Base-by-base conservation (phyloP, 306 rosid species). In the Geum urbanum region DNA sequence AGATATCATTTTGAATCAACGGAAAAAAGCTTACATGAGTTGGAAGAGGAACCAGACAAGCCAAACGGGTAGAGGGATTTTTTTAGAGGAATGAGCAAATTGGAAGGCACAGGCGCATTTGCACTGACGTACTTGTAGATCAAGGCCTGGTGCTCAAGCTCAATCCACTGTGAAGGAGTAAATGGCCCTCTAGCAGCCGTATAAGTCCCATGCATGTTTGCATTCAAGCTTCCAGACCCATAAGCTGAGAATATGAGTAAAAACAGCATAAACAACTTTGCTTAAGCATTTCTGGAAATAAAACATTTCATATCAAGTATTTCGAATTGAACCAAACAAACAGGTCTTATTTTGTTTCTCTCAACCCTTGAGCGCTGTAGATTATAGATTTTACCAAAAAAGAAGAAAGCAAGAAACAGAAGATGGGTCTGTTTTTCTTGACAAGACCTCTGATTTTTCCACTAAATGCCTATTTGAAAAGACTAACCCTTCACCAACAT, bases 91-190 rank as follows among this genome's bases (percentile, higher is more conserved):
- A 71, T 67, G 62, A 84, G 84, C 63, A 84, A 72, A 81, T 81
- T 76, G 47, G 88, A 79, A 9, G 88, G 86, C 16, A 84, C 82
- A 46, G 86, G 76, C 65, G 79, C 84, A 74, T 81, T 81, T 51
- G 80, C 74, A 67, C 80, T 73, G 70, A 84, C 68, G 73, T 81
- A 81, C 79, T 84, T 81, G 82, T 79, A 81, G 84, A 84, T 84
- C 84, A 84, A 76, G 53, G 88, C 88, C 77, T 84, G 88, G 72
- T 84, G 84, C 74, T 84, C 88, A 27, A 84, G 80, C 80, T 84
- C 88, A 54, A 81, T 66, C 88, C 88, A 81, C 66, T 84, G 88
- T n/a, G 82, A 84, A 24, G 81, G 84, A 53, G 82, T 84, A 74
- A 84, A 84, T 61, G 82, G 84, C 46, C 80, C 88, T 79, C 78